phyloP scores from a whole-genome alignment of 1,284 basidiomycete genomes.

The Apiotrichum domesticum region DNA sequence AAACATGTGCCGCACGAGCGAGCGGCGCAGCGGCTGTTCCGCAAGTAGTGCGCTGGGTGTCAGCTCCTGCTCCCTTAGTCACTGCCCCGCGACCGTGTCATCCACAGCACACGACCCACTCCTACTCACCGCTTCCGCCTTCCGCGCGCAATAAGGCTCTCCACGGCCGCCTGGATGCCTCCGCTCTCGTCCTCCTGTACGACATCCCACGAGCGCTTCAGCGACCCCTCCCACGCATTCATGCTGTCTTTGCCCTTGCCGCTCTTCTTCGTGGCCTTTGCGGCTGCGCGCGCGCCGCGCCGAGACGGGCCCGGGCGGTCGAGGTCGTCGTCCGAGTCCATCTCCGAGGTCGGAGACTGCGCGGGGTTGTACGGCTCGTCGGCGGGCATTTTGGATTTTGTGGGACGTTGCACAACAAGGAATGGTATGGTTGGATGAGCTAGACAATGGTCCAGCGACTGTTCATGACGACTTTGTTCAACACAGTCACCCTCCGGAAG shows the following conservation, averaged over 20 bases:
- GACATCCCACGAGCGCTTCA: slow-evolving; percentile 91
- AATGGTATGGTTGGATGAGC: no score
- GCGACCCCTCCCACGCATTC: slow-evolving; percentile 94
- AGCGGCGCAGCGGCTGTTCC: slow-evolving; percentile 83
- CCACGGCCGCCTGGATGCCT: slow-evolving; percentile 81
- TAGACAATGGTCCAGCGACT: no score
- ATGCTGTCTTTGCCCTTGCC: slow-evolving; percentile 28
- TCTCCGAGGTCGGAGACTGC: slow-evolving; percentile 6
- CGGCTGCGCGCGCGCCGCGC: not conserved
- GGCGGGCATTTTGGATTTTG: slow-evolving; percentile 5
- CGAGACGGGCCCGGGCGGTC: slow-evolving; percentile 21
- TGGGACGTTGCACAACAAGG: no score
- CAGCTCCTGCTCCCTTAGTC: not conserved
- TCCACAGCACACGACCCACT: not conserved
- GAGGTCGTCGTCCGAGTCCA: slow-evolving; percentile 22
- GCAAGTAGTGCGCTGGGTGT: slow-evolving; percentile 52
- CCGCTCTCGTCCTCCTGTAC: slow-evolving; percentile 94
- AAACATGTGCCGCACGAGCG: slow-evolving; percentile 92
- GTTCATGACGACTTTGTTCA: no score
- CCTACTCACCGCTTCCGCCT: slow-evolving; percentile 66
- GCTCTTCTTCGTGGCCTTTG: slow-evolving; percentile 7
- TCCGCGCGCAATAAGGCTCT: slow-evolving; percentile 77
- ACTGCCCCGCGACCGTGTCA: no score
- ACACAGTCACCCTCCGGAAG: no score
- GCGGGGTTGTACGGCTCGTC: slow-evolving; percentile 18